phyloP scores from a whole-genome alignment of 768 basidiomycete genomes.

The Lentinula boryana region DNA sequence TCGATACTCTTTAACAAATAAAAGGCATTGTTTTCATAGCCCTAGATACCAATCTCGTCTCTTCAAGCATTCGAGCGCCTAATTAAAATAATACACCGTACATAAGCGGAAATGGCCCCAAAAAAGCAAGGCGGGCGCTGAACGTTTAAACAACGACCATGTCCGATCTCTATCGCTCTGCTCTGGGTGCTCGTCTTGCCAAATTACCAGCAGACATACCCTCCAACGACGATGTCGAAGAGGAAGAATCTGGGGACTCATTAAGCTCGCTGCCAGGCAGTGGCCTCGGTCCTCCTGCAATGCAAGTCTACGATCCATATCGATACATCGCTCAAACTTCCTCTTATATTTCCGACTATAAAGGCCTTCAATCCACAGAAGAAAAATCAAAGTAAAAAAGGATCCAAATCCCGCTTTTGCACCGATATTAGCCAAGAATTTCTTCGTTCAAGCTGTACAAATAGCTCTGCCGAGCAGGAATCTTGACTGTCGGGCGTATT shows the following conservation, averaged over 20 bases:
- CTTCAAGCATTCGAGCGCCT: too few relatives aligned
- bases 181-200: conserved; percentile 67
- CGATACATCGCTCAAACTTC: conserved; percentile 11
- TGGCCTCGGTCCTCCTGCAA: conserved; percentile 56
- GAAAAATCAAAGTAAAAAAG: conserved; percentile 21
- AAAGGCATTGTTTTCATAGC: too few relatives aligned
- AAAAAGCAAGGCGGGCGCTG: too few relatives aligned
- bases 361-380: conserved; percentile 28
- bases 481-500: conserved; percentile 76
- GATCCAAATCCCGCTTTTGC: conserved; percentile 56
- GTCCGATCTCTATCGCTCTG: conserved; percentile 72
- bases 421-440: conserved; percentile 73
- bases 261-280: conserved; percentile 57
- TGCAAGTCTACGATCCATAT: conserved; percentile 35
- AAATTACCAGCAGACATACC: conserved; percentile 62
- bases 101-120: too few relatives aligned
- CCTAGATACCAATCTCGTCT: too few relatives aligned
- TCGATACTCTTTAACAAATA: too few relatives aligned
- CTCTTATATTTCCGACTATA: conserved; percentile 7
- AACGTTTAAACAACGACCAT: conserved; percentile 24
- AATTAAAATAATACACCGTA: too few relatives aligned
- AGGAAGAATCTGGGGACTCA: conserved; percentile 52
- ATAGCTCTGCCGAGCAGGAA: conserved; percentile 57
- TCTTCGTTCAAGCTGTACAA: conserved; percentile 76
- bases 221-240: conserved; percentile 28